Conservation (phyloP, 257 asterid species). For the Nicotiana otophora region DNA sequence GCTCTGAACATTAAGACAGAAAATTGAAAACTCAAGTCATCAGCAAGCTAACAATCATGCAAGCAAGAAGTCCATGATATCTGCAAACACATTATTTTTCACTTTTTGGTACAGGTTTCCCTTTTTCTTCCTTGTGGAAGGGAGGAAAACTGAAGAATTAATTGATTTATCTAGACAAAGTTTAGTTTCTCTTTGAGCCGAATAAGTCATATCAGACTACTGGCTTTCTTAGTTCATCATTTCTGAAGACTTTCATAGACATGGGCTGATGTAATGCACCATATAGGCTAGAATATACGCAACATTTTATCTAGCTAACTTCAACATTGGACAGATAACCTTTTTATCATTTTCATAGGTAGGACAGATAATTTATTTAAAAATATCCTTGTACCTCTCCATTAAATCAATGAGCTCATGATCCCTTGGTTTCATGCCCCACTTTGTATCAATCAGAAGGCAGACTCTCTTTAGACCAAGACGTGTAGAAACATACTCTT, state of each 20-base stretch:
- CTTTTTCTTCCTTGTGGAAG: neutral
- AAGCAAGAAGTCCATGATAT: neutral
- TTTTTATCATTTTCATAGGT: neutral
- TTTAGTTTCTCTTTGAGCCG: neutral
- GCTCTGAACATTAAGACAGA: slow-evolving; percentile 42
- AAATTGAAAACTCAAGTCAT: neutral
- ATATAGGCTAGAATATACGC: neutral
- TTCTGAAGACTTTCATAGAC: neutral
- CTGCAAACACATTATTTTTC: neutral
- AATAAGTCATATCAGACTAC: neutral
- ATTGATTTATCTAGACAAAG: neutral
- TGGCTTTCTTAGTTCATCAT: neutral
- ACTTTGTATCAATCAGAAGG: slow-evolving; percentile 89
- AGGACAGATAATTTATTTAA: neutral
- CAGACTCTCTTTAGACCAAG: slow-evolving; percentile 74
- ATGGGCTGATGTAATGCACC: neutral
- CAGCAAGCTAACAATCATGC: neutral
- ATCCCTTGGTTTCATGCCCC: slow-evolving; percentile 99
- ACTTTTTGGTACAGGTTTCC: neutral
- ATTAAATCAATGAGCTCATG: slow-evolving; percentile 76
- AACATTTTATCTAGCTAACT: neutral
- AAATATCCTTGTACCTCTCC: slow-evolving; percentile 61
- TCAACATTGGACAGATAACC: neutral
- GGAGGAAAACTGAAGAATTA: neutral
- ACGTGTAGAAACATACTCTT: slow-evolving; percentile 89